phyloP scores from a whole-genome alignment of 805 yeast species.

The Lipomyces sp. region DNA sequence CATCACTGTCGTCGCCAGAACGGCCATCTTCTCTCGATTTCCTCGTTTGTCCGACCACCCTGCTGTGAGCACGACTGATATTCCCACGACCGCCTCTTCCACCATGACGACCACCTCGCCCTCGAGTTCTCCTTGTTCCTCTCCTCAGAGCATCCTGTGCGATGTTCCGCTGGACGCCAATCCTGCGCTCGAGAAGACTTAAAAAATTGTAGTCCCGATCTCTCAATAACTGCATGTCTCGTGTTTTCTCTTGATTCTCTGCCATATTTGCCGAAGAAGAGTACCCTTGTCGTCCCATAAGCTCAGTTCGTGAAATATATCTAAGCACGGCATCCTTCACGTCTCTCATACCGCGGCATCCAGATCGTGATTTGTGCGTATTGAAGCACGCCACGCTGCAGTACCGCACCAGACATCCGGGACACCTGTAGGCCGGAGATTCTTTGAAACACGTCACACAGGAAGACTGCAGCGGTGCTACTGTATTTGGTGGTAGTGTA shows the following conservation, averaged over 20 bases:
- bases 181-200: constrained; percentile 30
- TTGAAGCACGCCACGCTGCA: constrained; percentile 33
- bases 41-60: background rate
- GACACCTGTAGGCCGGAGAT: constrained; percentile 32
- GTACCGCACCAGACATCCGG: constrained; percentile 28
- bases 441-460: constrained; percentile 28
- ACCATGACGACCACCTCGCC: background rate
- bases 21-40: no score
- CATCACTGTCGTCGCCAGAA: background rate
- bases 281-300: constrained; percentile 27
- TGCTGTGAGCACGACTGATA: background rate
- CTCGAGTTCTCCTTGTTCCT: constrained; percentile 3
- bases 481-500: background rate
- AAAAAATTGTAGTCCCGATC: constrained; percentile 36
- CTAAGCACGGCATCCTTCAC: constrained; percentile 28
- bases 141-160: constrained; percentile 20
- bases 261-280: background rate
- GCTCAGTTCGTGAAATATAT: constrained; percentile 29
- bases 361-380: constrained; percentile 24
- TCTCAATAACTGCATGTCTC: constrained; percentile 23
- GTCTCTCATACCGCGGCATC: constrained; percentile 32
- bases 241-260: constrained; percentile 12
- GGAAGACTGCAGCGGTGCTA: constrained; percentile 13
- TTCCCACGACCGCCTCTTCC: background rate
- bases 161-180: constrained; percentile 31